phyloP scores from a whole-genome alignment of 768 basidiomycete species.

The Tulasnella sp. region DNA sequence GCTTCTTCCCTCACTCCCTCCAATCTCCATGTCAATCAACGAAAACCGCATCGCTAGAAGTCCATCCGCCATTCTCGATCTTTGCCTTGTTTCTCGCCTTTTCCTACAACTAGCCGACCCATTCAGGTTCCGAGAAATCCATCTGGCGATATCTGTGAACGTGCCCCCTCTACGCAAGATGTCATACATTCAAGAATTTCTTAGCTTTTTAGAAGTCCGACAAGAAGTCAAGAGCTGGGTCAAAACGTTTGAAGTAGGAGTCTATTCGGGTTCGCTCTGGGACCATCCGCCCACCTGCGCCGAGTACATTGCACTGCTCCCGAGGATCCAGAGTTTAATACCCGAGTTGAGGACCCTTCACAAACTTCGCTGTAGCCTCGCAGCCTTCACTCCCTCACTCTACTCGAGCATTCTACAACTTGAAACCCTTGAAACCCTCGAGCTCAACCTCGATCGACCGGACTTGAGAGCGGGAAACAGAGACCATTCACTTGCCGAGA shows the following conservation, averaged over 20 bases:
- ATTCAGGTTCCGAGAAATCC: not conserved
- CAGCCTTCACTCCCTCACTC: not conserved
- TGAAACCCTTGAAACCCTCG: not conserved
- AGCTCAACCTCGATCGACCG: not conserved
- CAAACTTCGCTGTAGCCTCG: not conserved
- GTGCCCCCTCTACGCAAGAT: not conserved
- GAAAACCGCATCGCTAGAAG: not conserved
- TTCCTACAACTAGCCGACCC: not conserved
- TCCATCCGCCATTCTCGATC: not conserved
- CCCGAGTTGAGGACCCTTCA: not conserved
- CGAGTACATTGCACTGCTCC: not conserved
- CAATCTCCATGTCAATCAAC: not conserved
- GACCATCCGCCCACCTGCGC: not conserved
- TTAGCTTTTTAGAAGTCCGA: not conserved
- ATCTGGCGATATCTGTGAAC: not conserved
- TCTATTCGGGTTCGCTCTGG: not conserved
- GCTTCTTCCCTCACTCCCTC: not conserved
- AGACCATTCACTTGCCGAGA: not conserved
- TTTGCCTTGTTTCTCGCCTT: not conserved
- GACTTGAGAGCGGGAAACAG: not conserved
- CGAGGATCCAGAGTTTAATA: not conserved
- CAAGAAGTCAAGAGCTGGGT: not conserved
- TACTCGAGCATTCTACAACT: not conserved
- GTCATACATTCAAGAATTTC: not conserved
- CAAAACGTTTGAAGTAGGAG: not conserved